Base-by-base conservation (phyloP, 2,329 filamentous ascomycete species). In the Hypoxylon sp. region DNA sequence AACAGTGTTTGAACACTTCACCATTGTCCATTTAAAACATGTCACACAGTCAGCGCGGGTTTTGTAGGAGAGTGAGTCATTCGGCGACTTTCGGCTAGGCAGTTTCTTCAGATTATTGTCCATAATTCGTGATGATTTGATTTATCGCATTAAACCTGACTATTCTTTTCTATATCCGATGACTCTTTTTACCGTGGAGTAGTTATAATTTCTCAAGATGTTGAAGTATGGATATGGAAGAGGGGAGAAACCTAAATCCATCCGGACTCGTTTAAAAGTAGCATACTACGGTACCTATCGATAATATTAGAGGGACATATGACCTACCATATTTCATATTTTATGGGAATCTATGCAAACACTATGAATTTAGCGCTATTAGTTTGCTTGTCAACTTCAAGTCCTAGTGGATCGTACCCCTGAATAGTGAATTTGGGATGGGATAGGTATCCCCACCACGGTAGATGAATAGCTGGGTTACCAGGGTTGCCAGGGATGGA, bases 1-100 rank as follows among this genome's bases (percentile, higher is more conserved):
- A 14, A 39, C 2, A 4, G 4, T 11, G 9, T 29, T 13, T 31
- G 14, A 31, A 50, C 6, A 22, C 33, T 35, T 31, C 31, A 24
- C 29, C 19, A 22, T 51, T 33, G 31, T 17, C 35, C 48, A 60
- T 50, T 44, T 37, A 60, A 52, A 19, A 26, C 24, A 51, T 24
- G 31, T 60, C 47, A 44, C 47, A 52, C 35, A 52, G 33, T n/a
- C 14, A 24, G 13, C 5, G 14, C 5, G 29, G 8, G 14, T 26
- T 14, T 24, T 55, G 37, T 44, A 47, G 17, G 50, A 51, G n/a
- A 22, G 31, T 67, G 59, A 67, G 55, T 64, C 65, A 67, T 58
- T 22, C 60, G 60, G 65, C 31, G 8, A 55, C 29, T 35, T 22
- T 17, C 54, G 8, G 19, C 24, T 13, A 2, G 11, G n/a, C 19